Base-by-base conservation (phyloP, 495 filamentous ascomycete genomes). In the Apiosordaria backusii region DNA sequence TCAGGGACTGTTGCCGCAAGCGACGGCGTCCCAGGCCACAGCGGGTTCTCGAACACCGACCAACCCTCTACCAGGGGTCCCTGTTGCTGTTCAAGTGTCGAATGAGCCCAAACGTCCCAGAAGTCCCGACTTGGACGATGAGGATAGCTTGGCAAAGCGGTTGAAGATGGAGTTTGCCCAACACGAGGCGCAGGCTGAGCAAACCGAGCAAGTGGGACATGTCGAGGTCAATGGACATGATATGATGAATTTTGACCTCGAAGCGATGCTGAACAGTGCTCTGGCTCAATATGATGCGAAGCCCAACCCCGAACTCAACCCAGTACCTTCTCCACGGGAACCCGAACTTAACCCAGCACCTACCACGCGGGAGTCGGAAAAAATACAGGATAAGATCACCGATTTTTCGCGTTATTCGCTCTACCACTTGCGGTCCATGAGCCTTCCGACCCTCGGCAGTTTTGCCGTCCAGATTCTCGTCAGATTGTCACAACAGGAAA, bases 391-490 rank as follows among this genome's bases (percentile, higher is more conserved):
- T 40, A 74, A 65, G 54, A 70, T 76, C 58, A 74, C 76, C 71
- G 72, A 72, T 58, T 68, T 68, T 9, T 73, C 76, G 0, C 70
- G 67, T 50, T 75, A 73, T 53, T 71, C 76, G 1, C 62, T 67
- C 21, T 75, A 72, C 27, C 66, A 76, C 27, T 71, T 78, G 65
- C 71, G 73, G 40, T 72, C 71, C 24, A 78, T 78, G 76, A 75
- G 73, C 65, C 67, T 82, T 57, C 80, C 79, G n/a, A 69, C 75
- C 6, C 62, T 82, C 57, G 79, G 79, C 54, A 81, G 77, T 40
- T 50, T 82, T 45, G 81, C 80, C 21, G 75, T 83, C 24, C 78
- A 81, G 65, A 77, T 82, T 35, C 73, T 83, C 40, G 72, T 80
- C 22, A 74, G 76, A 25, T 68, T 82, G 60, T 81, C 79, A 4